Conservation (phyloP, 371 early-diverging fungal species). For the Sporodiniella umbellata region DNA sequence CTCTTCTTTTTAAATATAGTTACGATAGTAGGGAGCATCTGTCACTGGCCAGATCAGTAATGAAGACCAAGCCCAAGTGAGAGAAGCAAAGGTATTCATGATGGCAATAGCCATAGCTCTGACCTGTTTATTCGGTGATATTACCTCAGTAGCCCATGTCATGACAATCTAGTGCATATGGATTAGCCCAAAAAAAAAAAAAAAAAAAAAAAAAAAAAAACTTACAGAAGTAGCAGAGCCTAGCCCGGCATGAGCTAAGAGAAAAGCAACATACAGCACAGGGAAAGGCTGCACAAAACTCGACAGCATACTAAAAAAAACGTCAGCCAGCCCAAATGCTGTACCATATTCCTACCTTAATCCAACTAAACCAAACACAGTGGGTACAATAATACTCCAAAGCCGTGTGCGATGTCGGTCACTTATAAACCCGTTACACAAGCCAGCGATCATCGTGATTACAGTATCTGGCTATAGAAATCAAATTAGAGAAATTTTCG, state of each 20-base stretch:
- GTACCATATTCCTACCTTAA: constrained; percentile 25
- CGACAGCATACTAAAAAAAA: constrained; percentile 22
- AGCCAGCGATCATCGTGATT: constrained; percentile 35
- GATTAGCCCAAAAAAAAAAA: too few species aligned
- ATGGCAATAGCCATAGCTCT: constrained; percentile 47
- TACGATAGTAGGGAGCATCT: constrained; percentile 41
- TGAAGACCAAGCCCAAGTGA: constrained; percentile 38
- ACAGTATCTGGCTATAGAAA: constrained; percentile 36
- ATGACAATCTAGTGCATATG: constrained; percentile 32
- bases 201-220: too few species aligned
- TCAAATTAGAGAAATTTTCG: not conserved
- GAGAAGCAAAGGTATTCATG: constrained; percentile 42
- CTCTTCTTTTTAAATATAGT: not conserved
- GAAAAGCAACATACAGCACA: constrained; percentile 32
- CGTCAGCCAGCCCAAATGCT: too few species aligned
- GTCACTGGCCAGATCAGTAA: constrained; percentile 51
- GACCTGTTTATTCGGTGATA: constrained; percentile 27
- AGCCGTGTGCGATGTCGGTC: constrained; percentile 32
- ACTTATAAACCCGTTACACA: constrained; percentile 40
- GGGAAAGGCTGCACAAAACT: constrained; percentile 44
- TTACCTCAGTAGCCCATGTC: constrained; percentile 51
- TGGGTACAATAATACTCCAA: constrained; percentile 39
- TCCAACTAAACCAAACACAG: constrained; percentile 29
- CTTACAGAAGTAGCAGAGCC: constrained; percentile 35
- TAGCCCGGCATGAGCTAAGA: constrained; percentile 37